Evolutionary conservation across 192 early-diverging fungal genomes (phyloP).

Genomic region (Coemansia sp.): DNA sequence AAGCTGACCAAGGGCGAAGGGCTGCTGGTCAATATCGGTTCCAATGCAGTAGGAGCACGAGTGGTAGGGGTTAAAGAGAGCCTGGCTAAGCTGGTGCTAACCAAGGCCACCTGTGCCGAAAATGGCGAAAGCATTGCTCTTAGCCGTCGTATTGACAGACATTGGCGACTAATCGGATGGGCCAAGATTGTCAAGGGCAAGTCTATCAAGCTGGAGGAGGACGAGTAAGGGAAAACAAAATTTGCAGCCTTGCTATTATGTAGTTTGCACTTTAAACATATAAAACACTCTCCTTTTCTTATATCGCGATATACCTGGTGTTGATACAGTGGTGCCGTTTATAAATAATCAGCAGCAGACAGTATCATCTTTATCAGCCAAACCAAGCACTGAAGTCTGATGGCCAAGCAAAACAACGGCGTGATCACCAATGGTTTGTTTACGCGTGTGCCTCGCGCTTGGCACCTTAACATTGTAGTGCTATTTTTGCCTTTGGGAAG

Average conservation of each 20-base stretch:
- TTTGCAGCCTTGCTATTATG: too few species aligned
- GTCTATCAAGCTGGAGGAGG: constrained; percentile 26
- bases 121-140: constrained; percentile 94
- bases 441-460: constrained; percentile 8
- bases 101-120: constrained; percentile 91
- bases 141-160: constrained; percentile 92
- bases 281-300: too few species aligned
- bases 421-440: constrained; percentile 4
- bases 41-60: constrained; percentile 89
- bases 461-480: too few species aligned
- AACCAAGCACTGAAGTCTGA: too few species aligned
- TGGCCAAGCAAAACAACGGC: neutral
- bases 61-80: constrained; percentile 92
- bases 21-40: constrained; percentile 95
- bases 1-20: constrained; percentile 93
- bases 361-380: too few species aligned
- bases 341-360: too few species aligned
- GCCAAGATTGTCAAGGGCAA: constrained; percentile 88
- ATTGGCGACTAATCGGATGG: constrained; percentile 99
- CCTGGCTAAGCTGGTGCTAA: constrained; percentile 91
- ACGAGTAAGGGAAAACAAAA: neutral
- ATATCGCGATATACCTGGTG: too few species aligned
- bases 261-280: too few species aligned
- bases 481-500: neutral
- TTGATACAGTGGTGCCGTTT: too few species aligned